Percentiles rank a stretch among this genome's conserved stretches.
Conservation (phyloP, 2,329 filamentous ascomycete genomes). For the Phialophora expanda region DNA sequence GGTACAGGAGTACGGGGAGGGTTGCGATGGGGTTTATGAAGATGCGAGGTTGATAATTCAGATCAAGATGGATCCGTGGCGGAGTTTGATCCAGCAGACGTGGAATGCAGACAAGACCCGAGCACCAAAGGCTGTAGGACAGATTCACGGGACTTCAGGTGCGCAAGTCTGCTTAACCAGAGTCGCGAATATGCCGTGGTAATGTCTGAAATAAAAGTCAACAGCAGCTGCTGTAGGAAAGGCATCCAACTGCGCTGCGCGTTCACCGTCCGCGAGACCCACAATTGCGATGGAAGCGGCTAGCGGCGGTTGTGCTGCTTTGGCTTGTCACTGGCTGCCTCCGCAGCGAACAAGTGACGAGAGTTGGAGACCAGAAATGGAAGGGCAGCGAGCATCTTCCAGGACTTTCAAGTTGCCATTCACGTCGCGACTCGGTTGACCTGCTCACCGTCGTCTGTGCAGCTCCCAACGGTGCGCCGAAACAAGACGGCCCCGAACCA, state of each 20-base stretch:
- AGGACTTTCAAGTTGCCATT: neutral
- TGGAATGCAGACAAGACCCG: neutral
- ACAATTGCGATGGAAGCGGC: neutral
- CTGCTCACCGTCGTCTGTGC: neutral
- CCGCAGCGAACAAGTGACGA: neutral
- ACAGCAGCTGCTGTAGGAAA: neutral
- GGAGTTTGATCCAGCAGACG: neutral
- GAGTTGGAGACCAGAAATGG: neutral
- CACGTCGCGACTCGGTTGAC: slow-evolving; percentile 1
- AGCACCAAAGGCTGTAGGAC: neutral
- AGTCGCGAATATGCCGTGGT: neutral
- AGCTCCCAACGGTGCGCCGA: neutral
- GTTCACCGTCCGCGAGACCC: neutral
- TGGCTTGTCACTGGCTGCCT: neutral
- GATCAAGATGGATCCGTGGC: neutral
- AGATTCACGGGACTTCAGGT: neutral
- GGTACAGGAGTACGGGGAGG: neutral
- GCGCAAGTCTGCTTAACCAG: neutral
- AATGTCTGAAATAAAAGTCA: neutral
- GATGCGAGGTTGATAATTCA: neutral
- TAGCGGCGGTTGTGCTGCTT: neutral
- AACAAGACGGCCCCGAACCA: neutral
- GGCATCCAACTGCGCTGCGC: neutral
- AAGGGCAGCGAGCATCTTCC: neutral
- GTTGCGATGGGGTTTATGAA: slow-evolving; percentile 5